Base-by-base conservation (phyloP, 108 stramenopile genomes). In the Pseudonitzschia multistriata region DNA sequence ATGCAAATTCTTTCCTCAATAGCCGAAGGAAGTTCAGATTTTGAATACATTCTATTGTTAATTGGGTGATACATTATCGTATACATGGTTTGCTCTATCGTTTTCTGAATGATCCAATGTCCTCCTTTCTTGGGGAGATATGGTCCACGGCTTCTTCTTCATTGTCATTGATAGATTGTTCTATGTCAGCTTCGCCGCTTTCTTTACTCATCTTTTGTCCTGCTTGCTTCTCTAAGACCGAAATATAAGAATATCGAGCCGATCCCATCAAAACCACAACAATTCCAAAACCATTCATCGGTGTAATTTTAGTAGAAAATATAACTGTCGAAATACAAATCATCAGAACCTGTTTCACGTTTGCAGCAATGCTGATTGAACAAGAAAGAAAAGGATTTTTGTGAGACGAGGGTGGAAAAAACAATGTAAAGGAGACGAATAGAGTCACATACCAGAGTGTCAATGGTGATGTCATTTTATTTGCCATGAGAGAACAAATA, bases 341-440 rank as follows among this genome's bases (percentile, higher is more conserved):
- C 85, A 89, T 88, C 13, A 89, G 19, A 0, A 92, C 94, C 78
- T 95, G 94, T 61, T 95, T 95, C 49, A 93, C 90, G 76, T 95
- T 95, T 34, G 94, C 90, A 13, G 91, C 83, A 49, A 95, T 93
- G 28, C 63, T 64, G 25, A 29, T 8, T 8, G 10, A 30, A 35
- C 25, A 6, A 59, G 8, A 30, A 19, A 7, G 34, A 0, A 59
- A 30, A 29, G 0, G 3, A 21, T 49, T 17, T 49, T 49, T 3
- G n/a, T 49, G 4, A 57, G 28, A 30, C 10, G 14, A 5, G 29
- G 50, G 25, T 57, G 28, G 25, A 27, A 17, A 0, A 57, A 35
- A 59, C 15, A 1, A 29, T 64, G 21, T 13, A 13, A 1, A 45
- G 17, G 17, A 39, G n/a, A 36, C n/a, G 45, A 40, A 63, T 59